phyloP scores from a whole-genome alignment of 2,329 filamentous ascomycete genomes.

The Sporothrix phasma region DNA sequence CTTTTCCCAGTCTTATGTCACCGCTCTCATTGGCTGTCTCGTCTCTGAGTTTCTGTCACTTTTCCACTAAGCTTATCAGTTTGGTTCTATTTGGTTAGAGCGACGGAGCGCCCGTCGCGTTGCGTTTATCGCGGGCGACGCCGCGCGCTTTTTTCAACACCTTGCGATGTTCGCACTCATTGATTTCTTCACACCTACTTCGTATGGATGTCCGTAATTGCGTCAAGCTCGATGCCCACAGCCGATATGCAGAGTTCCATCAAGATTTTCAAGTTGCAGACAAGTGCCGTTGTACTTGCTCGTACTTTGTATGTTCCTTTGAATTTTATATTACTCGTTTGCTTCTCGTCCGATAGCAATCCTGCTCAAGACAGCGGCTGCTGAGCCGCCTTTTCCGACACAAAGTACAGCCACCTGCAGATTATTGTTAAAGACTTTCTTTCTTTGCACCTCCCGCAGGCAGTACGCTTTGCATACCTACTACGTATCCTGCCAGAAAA shows the following conservation, averaged over 20 bases:
- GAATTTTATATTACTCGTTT: no score
- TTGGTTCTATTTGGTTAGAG: conserved; percentile 12
- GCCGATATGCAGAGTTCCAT: no score
- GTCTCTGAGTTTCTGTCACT: background rate
- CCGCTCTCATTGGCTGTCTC: background rate
- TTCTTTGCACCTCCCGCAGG: background rate
- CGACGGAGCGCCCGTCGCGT: conserved; percentile 10
- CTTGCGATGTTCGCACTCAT: background rate
- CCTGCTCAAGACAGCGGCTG: background rate
- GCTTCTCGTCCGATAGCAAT: no score
- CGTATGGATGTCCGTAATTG: no score
- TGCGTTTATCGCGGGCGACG: conserved; percentile 6
- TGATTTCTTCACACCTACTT: no score
- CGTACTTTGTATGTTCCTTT: background rate
- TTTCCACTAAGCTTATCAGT: background rate
- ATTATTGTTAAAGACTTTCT: background rate
- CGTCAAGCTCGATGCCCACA: no score
- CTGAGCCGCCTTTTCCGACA: no score
- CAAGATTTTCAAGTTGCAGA: no score
- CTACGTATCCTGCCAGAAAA: background rate
- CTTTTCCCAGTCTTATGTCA: background rate
- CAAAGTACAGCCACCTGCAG: background rate
- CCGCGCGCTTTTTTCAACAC: background rate
- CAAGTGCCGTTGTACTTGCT: background rate
- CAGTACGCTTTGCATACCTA: background rate